Percentiles rank a stretch among this genome's conserved stretches.
Evolutionary conservation across 371 early-diverging fungal species (phyloP).

Genomic region (Dichotomocladium elegans): DNA sequence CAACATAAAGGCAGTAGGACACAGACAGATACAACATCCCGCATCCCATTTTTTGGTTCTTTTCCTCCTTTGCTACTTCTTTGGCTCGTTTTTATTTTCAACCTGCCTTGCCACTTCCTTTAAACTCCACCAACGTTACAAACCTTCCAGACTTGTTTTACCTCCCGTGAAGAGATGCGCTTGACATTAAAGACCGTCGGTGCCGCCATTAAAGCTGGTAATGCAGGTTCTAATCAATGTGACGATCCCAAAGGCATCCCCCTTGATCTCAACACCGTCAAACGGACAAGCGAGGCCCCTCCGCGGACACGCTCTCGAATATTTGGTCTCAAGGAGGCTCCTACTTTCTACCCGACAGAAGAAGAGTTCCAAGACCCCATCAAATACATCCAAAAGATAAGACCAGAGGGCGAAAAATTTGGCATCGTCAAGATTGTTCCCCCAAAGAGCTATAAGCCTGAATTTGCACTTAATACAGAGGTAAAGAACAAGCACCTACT

Average conservation of each 20-base stretch:
- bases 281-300: constrained; percentile 13
- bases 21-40: too few species aligned
- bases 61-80: too few species aligned
- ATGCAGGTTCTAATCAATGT: too few species aligned
- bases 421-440: constrained; percentile 95
- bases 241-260: constrained; percentile 9
- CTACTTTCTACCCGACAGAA: constrained; percentile 77
- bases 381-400: constrained; percentile 78
- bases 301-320: constrained; percentile 42
- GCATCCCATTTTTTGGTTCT: too few species aligned
- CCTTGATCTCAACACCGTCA: constrained; percentile 15
- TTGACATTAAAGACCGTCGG: constrained; percentile 9
- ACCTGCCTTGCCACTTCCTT: too few species aligned
- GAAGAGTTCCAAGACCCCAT: constrained; percentile 87
- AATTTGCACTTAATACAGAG: constrained; percentile 81
- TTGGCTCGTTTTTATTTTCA: too few species aligned
- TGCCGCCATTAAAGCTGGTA: background rate
- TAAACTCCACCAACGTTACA: too few species aligned
- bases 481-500: constrained; percentile 56
- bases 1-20: too few species aligned
- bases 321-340: constrained; percentile 70
- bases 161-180: constrained; percentile 6
- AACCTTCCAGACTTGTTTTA: too few species aligned
- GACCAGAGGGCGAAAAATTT: constrained; percentile 69
- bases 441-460: constrained; percentile 81